Base-by-base conservation (phyloP, 2,329 filamentous ascomycete genomes). In the Fusarium multiceps region DNA sequence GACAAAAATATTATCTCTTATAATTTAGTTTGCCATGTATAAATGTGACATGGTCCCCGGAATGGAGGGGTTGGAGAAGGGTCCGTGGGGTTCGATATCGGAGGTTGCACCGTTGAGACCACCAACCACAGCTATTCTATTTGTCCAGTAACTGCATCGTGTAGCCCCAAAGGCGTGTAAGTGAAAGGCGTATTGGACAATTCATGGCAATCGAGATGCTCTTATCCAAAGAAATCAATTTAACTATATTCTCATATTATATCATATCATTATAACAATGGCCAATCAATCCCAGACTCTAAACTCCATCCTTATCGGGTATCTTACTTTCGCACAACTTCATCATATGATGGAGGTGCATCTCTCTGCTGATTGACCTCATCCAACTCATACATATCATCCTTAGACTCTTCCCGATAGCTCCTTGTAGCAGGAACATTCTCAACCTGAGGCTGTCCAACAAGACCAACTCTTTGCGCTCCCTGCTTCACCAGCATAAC, bases 41-140 rank as follows among this genome's bases (percentile, higher is more conserved):
- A 50, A 69, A 54, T 4, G 10, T 51, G 20, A 32, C 53, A 30
- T 11, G 20, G 12, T 46, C 32, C 12, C 59, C 13, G 10, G 14
- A 48, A 66, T 55, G 25, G 63, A 67, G 62, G 32, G 54, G 63
- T 37, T 66, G 32, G 63, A 66, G 13, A 13, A 46, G 23, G 57
- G 42, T 41, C 45, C 42, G 55, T 43, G 58, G 58, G 67, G 50
- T 74, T 73, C 72, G 73, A 74, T 67, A 75, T 74, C 72, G 73
- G 73, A 75, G 71, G 59, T 40, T 14, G 27, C 25, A 63, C 34
- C 20, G 23, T 37, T 53, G 41, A 40, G 61, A 9, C 51, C 37
- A 65, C 72, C 72, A 74, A 74, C 68, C 72, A 63, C 46, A 64
- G 66, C 30, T 72, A 41, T 20, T 32, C 28, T 51, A 60, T 64